phyloP scores from a whole-genome alignment of 208 protist species.

The Plasmodiophora brassicae region DNA sequence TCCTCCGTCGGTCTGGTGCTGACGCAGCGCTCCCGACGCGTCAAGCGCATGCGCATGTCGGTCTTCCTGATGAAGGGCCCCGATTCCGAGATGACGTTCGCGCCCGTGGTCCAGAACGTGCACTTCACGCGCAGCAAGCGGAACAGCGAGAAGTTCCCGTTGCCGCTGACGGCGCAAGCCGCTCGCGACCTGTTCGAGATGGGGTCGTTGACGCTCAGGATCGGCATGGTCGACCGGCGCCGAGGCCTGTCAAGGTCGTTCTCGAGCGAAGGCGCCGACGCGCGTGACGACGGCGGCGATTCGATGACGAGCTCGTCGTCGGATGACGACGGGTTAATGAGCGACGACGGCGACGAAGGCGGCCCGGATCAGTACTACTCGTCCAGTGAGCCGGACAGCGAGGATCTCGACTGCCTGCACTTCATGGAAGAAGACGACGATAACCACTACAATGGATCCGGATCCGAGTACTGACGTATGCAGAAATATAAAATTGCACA shows the following conservation, averaged over 20 bases:
- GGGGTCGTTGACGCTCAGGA: not conserved
- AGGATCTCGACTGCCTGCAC: not conserved
- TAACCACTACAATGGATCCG: not conserved
- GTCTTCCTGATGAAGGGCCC: slow-evolving; percentile 18
- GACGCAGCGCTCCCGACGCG: not conserved
- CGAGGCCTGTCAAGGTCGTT: slow-evolving; percentile 11
- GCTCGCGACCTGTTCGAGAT: slow-evolving; percentile 18
- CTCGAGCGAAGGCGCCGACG: not conserved
- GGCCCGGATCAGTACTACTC: not conserved
- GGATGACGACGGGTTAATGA: slow-evolving; percentile 21
- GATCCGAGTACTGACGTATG: too few relatives aligned
- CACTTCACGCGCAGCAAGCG: slow-evolving; percentile 28
- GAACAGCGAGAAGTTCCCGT: slow-evolving; percentile 21
- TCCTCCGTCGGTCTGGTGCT: slow-evolving; percentile 7
- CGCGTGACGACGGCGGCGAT: not conserved
- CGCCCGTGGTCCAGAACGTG: not conserved
- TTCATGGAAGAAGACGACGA: not conserved
- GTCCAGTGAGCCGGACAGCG: not conserved
- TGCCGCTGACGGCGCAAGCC: not conserved
- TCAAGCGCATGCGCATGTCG: not conserved
- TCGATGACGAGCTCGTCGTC: not conserved
- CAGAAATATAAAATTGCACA: too few relatives aligned
- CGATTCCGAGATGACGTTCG: slow-evolving; percentile 21
- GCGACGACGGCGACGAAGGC: not conserved
- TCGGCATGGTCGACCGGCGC: slow-evolving; percentile 15